These are phyloP conservation scores for Penicillium tannophilum DNA, from an alignment of 495 filamentous ascomycete species.

Conservation along the genomic window DNA sequence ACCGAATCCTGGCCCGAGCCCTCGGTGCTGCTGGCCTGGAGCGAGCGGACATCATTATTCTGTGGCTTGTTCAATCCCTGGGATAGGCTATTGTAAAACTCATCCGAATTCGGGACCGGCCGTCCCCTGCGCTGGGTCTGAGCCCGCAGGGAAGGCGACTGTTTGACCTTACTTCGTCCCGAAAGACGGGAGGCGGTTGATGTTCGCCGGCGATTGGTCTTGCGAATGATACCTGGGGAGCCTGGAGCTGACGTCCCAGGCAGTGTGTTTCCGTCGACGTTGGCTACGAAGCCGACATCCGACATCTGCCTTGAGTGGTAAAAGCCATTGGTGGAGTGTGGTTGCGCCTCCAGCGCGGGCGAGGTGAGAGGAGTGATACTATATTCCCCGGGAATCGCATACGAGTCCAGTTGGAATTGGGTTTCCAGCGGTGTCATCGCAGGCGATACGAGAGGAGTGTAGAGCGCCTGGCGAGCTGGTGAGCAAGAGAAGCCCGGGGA, in stretches of 20 bases:
- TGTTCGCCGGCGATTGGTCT: conserved; percentile 37
- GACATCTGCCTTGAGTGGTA: conserved; percentile 39
- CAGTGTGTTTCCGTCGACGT: conserved; percentile 49
- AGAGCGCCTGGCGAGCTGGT: conserved; percentile 60
- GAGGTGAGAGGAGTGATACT: conserved; percentile 88
- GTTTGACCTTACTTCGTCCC: conserved; percentile 60
- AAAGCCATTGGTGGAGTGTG: conserved; percentile 41
- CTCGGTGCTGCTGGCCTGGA: conserved; percentile 53
- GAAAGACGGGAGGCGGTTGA: conserved; percentile 41
- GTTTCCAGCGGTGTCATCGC: conserved; percentile 89
- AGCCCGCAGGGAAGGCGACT: conserved; percentile 86
- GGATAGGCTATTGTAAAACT: conserved; percentile 36
- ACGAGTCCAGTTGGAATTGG: conserved; percentile 80
- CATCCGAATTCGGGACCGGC: conserved; percentile 58
- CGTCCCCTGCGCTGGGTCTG: conserved; percentile 59
- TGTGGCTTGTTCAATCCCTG: conserved; percentile 37
- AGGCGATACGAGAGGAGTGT: conserved; percentile 92
- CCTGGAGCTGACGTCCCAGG: conserved; percentile 36
- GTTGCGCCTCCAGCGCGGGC: conserved; percentile 82
- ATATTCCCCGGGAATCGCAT: conserved; percentile 80
- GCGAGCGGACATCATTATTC: conserved; percentile 37
- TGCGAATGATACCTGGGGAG: conserved; percentile 35
- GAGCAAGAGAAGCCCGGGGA: background rate
- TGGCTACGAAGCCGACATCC: conserved; percentile 46
- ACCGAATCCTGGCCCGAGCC: conserved; percentile 69